These are phyloP conservation scores for Podosphaera aphanis DNA, from an alignment of 2,329 filamentous ascomycete species.

Conservation along the genomic window DNA sequence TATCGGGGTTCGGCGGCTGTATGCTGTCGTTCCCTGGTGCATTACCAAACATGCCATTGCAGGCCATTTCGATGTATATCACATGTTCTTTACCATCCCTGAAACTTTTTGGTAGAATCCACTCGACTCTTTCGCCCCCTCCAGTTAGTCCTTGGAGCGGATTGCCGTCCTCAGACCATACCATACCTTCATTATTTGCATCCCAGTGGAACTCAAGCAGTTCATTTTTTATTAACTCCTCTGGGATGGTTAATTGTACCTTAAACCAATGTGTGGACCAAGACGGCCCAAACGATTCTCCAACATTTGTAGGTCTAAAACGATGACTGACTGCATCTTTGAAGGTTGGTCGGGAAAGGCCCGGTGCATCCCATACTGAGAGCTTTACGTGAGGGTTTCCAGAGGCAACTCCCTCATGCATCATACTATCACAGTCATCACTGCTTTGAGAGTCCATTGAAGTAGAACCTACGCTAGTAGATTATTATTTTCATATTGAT, in stretches of 20 bases:
- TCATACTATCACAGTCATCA: conserved; percentile 29
- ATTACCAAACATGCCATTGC: conserved; percentile 96
- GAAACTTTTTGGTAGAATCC: conserved; percentile 65
- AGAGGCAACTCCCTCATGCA: conserved; percentile 41
- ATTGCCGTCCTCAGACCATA: conserved; percentile 78
- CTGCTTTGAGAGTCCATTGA: not conserved
- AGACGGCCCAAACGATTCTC: conserved; percentile 68
- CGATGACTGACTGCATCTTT: conserved; percentile 54
- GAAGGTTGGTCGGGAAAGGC: conserved; percentile 62
- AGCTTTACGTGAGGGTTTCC: conserved; percentile 63
- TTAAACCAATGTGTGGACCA: conserved; percentile 99
- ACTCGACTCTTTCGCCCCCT: conserved; percentile 68
- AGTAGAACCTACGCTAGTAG: conserved; percentile 35
- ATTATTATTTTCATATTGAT: conserved; percentile 58
- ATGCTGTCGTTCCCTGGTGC: conserved; percentile 64
- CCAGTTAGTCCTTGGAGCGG: conserved; percentile 83
- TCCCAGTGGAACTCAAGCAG: conserved; percentile 95
- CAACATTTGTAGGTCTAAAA: conserved; percentile 52
- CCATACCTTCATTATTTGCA: conserved; percentile 75
- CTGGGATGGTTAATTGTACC: conserved; percentile 54
- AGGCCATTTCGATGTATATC: conserved; percentile 96
- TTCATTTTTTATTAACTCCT: conserved; percentile 48
- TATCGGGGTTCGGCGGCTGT: conserved; percentile 70
- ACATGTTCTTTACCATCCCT: conserved; percentile 67
- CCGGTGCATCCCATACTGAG: conserved; percentile 63